Percentiles rank a stretch among this genome's conserved stretches.
phyloP scores from a whole-genome alignment of 2,329 filamentous ascomycete species.

The Trichoderma sp. region DNA sequence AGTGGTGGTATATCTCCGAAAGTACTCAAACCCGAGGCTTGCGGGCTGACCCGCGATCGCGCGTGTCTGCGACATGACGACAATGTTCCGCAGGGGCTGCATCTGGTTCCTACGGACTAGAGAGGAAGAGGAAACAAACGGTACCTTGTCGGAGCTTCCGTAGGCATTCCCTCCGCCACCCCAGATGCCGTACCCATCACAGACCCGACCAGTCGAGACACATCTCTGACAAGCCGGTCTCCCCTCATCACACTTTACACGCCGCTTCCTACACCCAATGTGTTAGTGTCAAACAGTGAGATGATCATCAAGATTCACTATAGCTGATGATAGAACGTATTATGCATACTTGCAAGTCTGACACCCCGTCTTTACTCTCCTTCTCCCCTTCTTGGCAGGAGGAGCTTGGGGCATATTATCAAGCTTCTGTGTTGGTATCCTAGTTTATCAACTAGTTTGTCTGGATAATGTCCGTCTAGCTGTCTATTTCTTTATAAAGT shows the following conservation, averaged over 20 bases:
- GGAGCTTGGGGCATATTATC: not conserved
- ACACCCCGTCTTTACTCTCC: conserved; percentile 31
- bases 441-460: not conserved
- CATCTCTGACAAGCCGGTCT: conserved; percentile 28
- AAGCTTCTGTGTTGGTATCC: not conserved
- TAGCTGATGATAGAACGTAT: conserved; percentile 5
- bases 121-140: not conserved
- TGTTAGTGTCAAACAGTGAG: not conserved
- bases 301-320: not conserved
- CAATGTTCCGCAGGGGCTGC: not conserved
- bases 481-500: not conserved
- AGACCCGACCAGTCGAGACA: conserved; percentile 21
- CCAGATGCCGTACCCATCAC: conserved; percentile 42
- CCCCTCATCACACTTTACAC: conserved; percentile 39
- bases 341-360: conserved; percentile 32
- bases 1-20: conserved; percentile 23
- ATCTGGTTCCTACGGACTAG: not conserved
- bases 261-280: not conserved
- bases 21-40: conserved; percentile 25
- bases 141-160: not conserved
- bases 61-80: conserved; percentile 2
- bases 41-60: conserved; percentile 6
- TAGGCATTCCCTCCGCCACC: conserved; percentile 17
- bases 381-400: not conserved
- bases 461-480: not conserved